These are phyloP conservation scores for Colletotrichum gigasporum DNA, from an alignment of 2,329 filamentous ascomycete species.

Conservation along the genomic window DNA sequence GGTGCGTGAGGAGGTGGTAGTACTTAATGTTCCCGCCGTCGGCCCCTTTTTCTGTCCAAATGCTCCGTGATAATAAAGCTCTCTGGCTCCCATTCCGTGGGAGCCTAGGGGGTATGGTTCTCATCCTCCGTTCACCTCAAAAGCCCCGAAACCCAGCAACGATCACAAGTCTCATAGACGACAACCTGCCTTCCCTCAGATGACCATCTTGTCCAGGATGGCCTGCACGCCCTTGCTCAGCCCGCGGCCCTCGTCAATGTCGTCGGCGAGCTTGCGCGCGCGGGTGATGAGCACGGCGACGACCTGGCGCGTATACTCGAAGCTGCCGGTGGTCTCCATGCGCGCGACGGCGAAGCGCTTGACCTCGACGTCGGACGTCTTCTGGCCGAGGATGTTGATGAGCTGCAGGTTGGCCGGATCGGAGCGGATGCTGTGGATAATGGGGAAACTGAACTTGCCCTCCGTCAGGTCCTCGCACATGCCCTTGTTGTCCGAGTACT, in stretches of 20 bases:
- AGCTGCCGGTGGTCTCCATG: conserved; percentile 90
- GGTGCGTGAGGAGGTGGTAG: no score
- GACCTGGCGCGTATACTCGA: conserved; percentile 82
- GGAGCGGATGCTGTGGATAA: conserved; percentile 90
- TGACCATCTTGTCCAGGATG: conserved; percentile 74
- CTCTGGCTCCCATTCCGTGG: no score
- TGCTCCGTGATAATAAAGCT: no score
- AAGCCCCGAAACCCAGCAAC: neutral
- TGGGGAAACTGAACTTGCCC: conserved; percentile 95
- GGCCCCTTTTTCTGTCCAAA: no score
- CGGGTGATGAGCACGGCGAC: conserved; percentile 70
- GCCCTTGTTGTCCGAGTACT: conserved; percentile 90
- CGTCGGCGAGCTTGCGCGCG: conserved; percentile 69
- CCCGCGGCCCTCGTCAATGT: conserved; percentile 69
- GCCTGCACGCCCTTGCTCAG: conserved; percentile 66
- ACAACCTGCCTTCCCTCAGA: no score
- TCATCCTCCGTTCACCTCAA: no score
- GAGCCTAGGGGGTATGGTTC: no score
- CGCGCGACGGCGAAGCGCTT: conserved; percentile 91
- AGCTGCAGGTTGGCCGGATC: conserved; percentile 80
- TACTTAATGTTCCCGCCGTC: no score
- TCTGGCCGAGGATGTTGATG: conserved; percentile 92
- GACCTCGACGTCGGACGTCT: conserved; percentile 84
- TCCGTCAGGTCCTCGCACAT: conserved; percentile 95
- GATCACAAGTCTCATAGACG: neutral